Evolutionary conservation across 208 protist genomes (phyloP).

Genomic region (Vickermania spadyakhi): DNA sequence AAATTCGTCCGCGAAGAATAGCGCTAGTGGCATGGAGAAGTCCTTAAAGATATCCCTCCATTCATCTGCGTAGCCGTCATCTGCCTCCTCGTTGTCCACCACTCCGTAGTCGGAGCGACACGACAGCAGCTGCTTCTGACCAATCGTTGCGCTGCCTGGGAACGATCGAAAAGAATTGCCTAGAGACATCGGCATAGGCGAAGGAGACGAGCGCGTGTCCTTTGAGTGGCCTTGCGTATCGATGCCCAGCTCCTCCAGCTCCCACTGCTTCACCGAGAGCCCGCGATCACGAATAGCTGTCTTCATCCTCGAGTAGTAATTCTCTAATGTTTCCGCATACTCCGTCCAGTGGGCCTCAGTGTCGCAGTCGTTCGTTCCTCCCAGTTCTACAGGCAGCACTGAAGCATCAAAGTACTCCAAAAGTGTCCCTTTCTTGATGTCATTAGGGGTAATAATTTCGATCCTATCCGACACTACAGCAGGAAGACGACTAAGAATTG

Average conservation of each 20-base stretch:
- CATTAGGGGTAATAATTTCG: constrained; percentile 45
- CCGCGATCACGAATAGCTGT: constrained; percentile 24
- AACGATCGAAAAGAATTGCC: background rate
- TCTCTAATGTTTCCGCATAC: constrained; percentile 30
- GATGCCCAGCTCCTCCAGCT: constrained; percentile 34
- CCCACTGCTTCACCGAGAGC: constrained; percentile 66
- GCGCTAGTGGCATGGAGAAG: constrained; percentile 6
- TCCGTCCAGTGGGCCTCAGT: constrained; percentile 27
- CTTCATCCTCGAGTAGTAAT: constrained; percentile 39
- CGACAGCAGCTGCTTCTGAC: background rate
- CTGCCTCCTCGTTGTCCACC: background rate
- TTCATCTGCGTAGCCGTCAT: background rate
- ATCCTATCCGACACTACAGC: constrained; percentile 56
- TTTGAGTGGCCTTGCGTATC: background rate
- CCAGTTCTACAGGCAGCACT: constrained; percentile 49
- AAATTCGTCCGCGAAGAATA: constrained; percentile 21
- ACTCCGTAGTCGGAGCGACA: background rate
- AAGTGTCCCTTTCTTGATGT: constrained; percentile 43
- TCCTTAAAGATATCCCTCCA: background rate
- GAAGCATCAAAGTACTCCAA: constrained; percentile 41
- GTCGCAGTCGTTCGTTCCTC: constrained; percentile 64
- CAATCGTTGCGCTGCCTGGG: background rate
- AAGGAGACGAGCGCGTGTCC: background rate
- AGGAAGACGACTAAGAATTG: constrained; percentile 54
- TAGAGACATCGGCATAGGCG: background rate